Evolutionary conservation across 495 filamentous ascomycete genomes (phyloP).

Genomic region (Extremus antarcticus): DNA sequence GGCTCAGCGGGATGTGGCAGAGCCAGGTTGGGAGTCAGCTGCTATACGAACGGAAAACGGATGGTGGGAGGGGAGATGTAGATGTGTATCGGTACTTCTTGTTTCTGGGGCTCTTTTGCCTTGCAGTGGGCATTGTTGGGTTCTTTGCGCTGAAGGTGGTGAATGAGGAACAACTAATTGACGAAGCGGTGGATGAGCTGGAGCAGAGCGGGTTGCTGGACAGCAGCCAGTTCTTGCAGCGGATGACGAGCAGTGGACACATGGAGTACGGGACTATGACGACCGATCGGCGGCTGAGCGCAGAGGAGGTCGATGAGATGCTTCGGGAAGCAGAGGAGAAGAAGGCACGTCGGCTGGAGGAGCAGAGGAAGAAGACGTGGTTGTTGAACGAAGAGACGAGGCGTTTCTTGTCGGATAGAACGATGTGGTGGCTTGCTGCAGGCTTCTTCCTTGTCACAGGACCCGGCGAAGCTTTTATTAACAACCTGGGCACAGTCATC

Average conservation of each 20-base stretch:
- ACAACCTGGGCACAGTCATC: slow-evolving; percentile 90
- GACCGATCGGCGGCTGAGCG: slow-evolving; percentile 32
- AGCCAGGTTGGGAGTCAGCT: slow-evolving; percentile 76
- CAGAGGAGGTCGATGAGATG: slow-evolving; percentile 37
- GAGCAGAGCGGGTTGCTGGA: slow-evolving; percentile 77
- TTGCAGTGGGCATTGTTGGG: slow-evolving; percentile 62
- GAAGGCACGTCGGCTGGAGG: slow-evolving; percentile 49
- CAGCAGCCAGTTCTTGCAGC: slow-evolving; percentile 50
- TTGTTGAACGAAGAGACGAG: slow-evolving; percentile 79
- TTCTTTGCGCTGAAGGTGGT: slow-evolving; percentile 60
- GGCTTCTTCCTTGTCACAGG: slow-evolving; percentile 93
- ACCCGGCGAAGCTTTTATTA: slow-evolving; percentile 92
- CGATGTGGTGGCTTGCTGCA: slow-evolving; percentile 87
- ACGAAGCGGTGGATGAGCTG: slow-evolving; percentile 71
- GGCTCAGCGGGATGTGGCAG: slow-evolving; percentile 87
- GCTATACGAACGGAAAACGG: slow-evolving; percentile 51
- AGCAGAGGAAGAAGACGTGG: slow-evolving; percentile 66
- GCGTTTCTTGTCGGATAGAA: slow-evolving; percentile 70
- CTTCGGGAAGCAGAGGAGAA: slow-evolving; percentile 35
- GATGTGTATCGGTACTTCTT: slow-evolving; percentile 80
- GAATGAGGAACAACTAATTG: slow-evolving; percentile 62
- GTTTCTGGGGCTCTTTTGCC: slow-evolving; percentile 59
- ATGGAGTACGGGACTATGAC: slow-evolving; percentile 47
- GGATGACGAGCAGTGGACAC: slow-evolving; percentile 4
- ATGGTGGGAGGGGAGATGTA: slow-evolving; percentile 62